Percentiles rank a stretch among this genome's conserved stretches.
Evolutionary conservation across 2,329 filamentous ascomycete genomes (phyloP).

Genomic region (Fusarium sp.): DNA sequence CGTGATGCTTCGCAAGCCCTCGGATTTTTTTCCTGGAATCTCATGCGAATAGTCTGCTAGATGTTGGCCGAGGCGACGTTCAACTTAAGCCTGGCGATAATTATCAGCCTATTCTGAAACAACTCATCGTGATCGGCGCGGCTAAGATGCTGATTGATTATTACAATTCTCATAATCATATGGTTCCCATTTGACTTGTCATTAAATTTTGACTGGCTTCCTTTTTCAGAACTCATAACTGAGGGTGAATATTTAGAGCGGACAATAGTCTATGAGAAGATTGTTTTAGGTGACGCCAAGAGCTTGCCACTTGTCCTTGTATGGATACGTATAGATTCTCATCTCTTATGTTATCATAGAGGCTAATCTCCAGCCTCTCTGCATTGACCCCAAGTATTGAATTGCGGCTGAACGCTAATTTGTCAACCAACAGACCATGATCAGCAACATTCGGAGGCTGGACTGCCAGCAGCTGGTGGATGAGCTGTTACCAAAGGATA

Average conservation of each 20-base stretch:
- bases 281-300: conserved; percentile 14
- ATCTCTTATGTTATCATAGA: background rate
- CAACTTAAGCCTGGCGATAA: background rate
- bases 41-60: background rate
- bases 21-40: background rate
- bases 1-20: background rate
- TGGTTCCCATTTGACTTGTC: conserved; percentile 17
- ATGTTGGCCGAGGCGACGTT: background rate
- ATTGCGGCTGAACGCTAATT: conserved; percentile 21
- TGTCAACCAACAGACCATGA: background rate
- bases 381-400: background rate
- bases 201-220: conserved; percentile 17
- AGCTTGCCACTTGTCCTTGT: background rate
- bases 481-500: background rate
- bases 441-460: background rate
- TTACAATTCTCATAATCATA: background rate
- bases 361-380: conserved; percentile 9
- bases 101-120: conserved; percentile 5
- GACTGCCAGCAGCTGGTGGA: background rate
- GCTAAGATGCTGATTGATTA: conserved; percentile 5
- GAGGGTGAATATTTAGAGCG: background rate
- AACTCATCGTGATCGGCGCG: conserved; percentile 12
- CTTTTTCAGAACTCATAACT: conserved; percentile 15
- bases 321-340: background rate
- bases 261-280: conserved; percentile 3